Evolutionary conservation across 129 eudicot genomes (phyloP), one percentile per base, ranked within the genome.

Genomic region (Rutidosis leptorrhynchoides): DNA sequence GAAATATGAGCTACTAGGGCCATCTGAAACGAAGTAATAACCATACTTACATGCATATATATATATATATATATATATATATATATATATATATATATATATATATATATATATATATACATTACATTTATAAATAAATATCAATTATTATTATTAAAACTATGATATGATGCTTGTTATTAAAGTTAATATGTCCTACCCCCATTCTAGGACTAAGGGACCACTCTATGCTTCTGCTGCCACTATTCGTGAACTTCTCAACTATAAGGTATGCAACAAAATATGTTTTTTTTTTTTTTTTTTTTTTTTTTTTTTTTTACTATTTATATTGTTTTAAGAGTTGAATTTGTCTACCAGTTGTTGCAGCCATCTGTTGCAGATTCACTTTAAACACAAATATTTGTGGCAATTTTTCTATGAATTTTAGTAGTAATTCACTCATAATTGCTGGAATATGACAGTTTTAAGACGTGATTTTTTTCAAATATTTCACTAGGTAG

Each of bases 171-270:
- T 15, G 19, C 58, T 43, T 22, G 62, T 40, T 46, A 52, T 62
- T 20, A 65, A 37, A 64, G 2, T 74, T 58, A 8, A 28, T 4
- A 15, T 56, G 71, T 5, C 10, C 5, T 23, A 65, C 25, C 22
- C 59, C 15, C 48, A 42, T 65, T 81, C 85, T 65, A 54, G 73
- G 69, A 56, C 60, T 16, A 42, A 66, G 52, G 91, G 75, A 48
- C 58, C 80, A 14, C 53, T 82, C 35, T 48, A 33, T 76, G 52
- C 72, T 67, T 77, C 88, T 51, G 88, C 79, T 69, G 83, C 79
- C 73, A 80, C 81, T 62, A 69, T 92, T 22, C 74, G 81, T 59
- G 87, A 88, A 63, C 98, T 92, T 67, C 69, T 88, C 51, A 74
- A 62, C 58, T 79, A 70, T 71, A 92, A 92, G 90, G 98, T 92